These are phyloP conservation scores for Gleditsia sinensis DNA, from an alignment of 306 rosid species.

Conservation along the genomic window DNA sequence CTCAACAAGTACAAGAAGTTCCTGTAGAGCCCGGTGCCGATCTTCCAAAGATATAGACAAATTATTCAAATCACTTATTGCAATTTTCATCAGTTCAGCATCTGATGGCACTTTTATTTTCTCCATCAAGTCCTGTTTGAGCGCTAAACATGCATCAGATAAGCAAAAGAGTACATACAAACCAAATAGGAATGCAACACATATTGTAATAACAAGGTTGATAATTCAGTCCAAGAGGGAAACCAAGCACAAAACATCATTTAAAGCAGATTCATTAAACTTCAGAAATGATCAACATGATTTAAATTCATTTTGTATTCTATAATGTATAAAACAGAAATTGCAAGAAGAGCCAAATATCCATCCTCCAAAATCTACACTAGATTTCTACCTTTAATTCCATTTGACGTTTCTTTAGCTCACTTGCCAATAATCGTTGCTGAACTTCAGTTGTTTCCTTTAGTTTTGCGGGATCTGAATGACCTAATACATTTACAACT, in stretches of 20 bases:
- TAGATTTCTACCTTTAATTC: slow-evolving; percentile 64
- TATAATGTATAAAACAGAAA: neutral
- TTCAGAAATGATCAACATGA: neutral
- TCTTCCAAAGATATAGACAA: slow-evolving; percentile 71
- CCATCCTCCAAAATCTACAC: neutral
- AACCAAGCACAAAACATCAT: neutral
- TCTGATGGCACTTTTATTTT: slow-evolving; percentile 73
- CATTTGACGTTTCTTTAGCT: slow-evolving; percentile 56
- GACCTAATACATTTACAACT: slow-evolving; percentile 48
- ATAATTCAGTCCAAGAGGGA: neutral
- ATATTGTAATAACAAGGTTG: neutral
- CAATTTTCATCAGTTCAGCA: slow-evolving; percentile 77
- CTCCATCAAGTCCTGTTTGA: slow-evolving; percentile 73
- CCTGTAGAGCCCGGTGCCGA: slow-evolving; percentile 70
- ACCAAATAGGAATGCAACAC: neutral
- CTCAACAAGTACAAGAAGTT: slow-evolving; percentile 86
- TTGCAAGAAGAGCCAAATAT: neutral
- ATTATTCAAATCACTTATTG: slow-evolving; percentile 74
- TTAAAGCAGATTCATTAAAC: neutral
- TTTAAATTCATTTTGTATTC: neutral
- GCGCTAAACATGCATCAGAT: slow-evolving; percentile 8
- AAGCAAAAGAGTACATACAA: slow-evolving; percentile 1
- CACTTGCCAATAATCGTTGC: slow-evolving; percentile 49
- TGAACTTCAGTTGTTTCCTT: slow-evolving; percentile 65
- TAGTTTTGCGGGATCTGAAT: slow-evolving; percentile 77